Evolutionary conservation across 805 yeast species (phyloP).

Genomic region (Priceomyces medius): DNA sequence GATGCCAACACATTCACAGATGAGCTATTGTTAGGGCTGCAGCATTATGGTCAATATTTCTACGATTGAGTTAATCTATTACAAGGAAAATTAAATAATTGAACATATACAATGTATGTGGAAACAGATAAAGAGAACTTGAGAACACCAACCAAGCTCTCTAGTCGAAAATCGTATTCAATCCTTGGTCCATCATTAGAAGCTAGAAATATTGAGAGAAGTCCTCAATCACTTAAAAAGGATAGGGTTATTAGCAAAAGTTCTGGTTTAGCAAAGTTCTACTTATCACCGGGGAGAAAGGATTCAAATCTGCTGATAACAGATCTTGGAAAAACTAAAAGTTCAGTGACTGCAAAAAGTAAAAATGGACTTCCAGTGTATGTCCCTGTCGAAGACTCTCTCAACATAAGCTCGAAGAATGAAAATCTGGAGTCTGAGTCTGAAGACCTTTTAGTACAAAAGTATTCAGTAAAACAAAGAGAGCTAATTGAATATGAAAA

Average conservation of each 20-base stretch:
- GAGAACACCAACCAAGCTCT: background rate
- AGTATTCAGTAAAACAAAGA: conserved; percentile 52
- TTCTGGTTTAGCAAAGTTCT: conserved; percentile 51
- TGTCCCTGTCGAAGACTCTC: conserved; percentile 25
- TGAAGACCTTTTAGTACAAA: conserved; percentile 17
- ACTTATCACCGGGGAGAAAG: conserved; percentile 19
- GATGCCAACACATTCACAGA: background rate
- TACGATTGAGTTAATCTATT: too few relatives aligned
- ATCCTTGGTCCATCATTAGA: background rate
- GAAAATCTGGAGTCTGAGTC: conserved; percentile 4
- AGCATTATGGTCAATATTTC: too few relatives aligned
- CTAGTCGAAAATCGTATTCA: background rate
- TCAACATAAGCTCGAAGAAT: too few relatives aligned
- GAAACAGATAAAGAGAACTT: background rate
- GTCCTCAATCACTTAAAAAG: conserved; percentile 1
- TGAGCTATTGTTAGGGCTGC: background rate
- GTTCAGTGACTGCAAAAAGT: conserved; percentile 1
- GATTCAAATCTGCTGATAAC: background rate
- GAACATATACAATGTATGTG: background rate
- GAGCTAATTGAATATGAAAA: conserved; percentile 48
- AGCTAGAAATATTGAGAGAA: background rate
- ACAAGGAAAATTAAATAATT: too few relatives aligned
- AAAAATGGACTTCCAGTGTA: conserved; percentile 33
- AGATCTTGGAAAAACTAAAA: too few relatives aligned
- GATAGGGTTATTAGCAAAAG: conserved; percentile 46